Evolutionary conservation across 2,329 filamentous ascomycete genomes (phyloP).

Genomic region (Colletotrichum sp.): DNA sequence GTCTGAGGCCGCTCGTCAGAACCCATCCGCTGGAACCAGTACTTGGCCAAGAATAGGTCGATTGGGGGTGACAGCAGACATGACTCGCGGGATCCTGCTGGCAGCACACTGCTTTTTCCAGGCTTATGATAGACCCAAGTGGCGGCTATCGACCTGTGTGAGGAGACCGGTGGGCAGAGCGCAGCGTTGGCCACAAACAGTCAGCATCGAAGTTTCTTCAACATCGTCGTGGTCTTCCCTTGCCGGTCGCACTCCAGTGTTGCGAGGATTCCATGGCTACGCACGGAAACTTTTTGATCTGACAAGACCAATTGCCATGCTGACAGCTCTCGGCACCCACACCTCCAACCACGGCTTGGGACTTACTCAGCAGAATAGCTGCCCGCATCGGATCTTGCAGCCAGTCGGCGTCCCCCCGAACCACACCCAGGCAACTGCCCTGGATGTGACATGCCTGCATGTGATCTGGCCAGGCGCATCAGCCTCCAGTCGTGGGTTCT

Average conservation of each 20-base stretch:
- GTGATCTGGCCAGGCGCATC: slow-evolving; percentile 64
- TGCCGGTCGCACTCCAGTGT: slow-evolving; percentile 6
- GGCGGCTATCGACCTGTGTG: not conserved
- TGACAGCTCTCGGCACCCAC: slow-evolving; percentile 50
- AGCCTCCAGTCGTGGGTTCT: slow-evolving; percentile 50
- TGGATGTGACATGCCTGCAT: slow-evolving; percentile 49
- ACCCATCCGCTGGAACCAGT: slow-evolving; percentile 65
- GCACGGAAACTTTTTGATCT: slow-evolving; percentile 47
- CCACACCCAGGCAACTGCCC: slow-evolving; percentile 46
- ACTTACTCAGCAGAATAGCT: not conserved
- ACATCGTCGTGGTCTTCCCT: not conserved
- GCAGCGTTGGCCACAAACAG: slow-evolving; percentile 53
- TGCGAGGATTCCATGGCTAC: slow-evolving; percentile 47
- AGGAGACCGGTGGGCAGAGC: slow-evolving; percentile 44
- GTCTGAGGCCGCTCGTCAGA: slow-evolving; percentile 78
- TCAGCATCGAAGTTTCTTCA: slow-evolving; percentile 36
- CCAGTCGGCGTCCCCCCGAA: slow-evolving; percentile 41
- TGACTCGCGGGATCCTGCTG: slow-evolving; percentile 27
- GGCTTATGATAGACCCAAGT: not conserved
- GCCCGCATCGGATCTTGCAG: slow-evolving; percentile 17
- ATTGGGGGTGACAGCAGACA: slow-evolving; percentile 36
- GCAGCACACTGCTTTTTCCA: not conserved
- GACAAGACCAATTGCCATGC: slow-evolving; percentile 40
- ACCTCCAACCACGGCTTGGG: slow-evolving; percentile 28
- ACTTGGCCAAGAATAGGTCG: slow-evolving; percentile 54